Evolutionary conservation across 805 yeast genomes (phyloP), one percentile per base, ranked within the genome.

Genomic region (Wickerhamomyces bisporus): DNA sequence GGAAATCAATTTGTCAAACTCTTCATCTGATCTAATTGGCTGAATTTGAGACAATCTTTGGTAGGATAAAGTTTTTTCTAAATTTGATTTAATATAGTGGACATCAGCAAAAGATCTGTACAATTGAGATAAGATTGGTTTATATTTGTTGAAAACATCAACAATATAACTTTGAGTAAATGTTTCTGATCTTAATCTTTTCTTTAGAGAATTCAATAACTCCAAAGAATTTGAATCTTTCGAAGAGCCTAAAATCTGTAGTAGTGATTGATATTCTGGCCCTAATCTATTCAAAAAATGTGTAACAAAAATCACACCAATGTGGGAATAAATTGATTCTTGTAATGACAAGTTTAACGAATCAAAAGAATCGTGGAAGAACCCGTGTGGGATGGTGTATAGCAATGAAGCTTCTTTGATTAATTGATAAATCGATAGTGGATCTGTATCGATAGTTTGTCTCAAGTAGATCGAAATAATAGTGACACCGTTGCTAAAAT

Each of bases 281-380:
- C 98, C 97, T 57, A 91, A 73, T 58, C 98, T 76, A 69, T 93
- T 93, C 62, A 91, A 74, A 67, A 91, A 93, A 64, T 93, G 98
- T 26, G 95, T 82, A 35, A 87, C 95, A 58, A 93, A 91, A 44
- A 87, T 85, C 32, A 85, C 82, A 52, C 91, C 95, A 61, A 88
- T 83, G 61, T 91, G 98, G 32, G 97, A 94, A 60, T 93, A 93
- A 41, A 88, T 81, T 32, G 89, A 79, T 65, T 93, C 98, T 65
- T 91, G 98, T 50, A 94, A 79, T 1, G 97, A 88, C 62, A 91
- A 73, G 48, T 79, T 79, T 38, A 91, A 83, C 35, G 69, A 61
- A 44, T 82, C 79, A 57, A 89, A 89, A 40, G 79, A 71, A 37
- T 73, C 72, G 50, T 79, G 80, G 70, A 89, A 91, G 50, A 77